phyloP scores from a whole-genome alignment of 345 rosid species.

The Aquilaria yunnanensis region DNA sequence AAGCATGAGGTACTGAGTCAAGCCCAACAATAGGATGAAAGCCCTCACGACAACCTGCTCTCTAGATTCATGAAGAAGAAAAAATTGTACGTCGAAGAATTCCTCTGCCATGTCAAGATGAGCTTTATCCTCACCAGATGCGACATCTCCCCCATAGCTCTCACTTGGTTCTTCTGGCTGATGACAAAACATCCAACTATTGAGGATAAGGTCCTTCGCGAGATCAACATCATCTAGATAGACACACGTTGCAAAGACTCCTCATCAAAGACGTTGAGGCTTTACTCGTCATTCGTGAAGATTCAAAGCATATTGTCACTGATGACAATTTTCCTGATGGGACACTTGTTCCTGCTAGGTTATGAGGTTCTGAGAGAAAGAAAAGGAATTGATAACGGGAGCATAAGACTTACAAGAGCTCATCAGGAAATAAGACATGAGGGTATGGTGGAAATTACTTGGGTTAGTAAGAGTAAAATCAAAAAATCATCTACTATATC shows the following conservation, averaged over 20 bases:
- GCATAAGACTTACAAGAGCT: too few relatives aligned
- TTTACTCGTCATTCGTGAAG: slow-evolving; percentile 94
- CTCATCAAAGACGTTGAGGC: slow-evolving; percentile 72
- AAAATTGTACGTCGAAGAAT: slow-evolving; percentile 65
- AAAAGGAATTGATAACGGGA: too few relatives aligned
- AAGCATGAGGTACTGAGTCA: slow-evolving; percentile 60
- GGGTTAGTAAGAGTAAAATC: too few relatives aligned
- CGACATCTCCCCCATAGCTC: slow-evolving; percentile 89
- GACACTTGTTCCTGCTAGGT: slow-evolving; percentile 80
- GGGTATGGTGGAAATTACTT: too few relatives aligned
- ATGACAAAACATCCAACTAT: slow-evolving; percentile 48
- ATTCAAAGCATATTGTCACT: slow-evolving; percentile 68
- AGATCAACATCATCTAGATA: slow-evolving; percentile 48
- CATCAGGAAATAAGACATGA: too few relatives aligned
- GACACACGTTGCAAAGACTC: slow-evolving; percentile 68
- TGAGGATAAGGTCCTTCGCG: slow-evolving; percentile 67
- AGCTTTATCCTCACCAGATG: slow-evolving; percentile 96
- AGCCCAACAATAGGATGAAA: slow-evolving; percentile 25
- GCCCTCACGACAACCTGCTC: slow-evolving; percentile 74
- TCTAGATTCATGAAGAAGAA: slow-evolving; percentile 89
- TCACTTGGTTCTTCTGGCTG: slow-evolving; percentile 94
- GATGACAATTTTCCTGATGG: slow-evolving; percentile 92
- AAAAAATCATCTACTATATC: too few relatives aligned
- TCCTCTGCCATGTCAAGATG: slow-evolving; percentile 84
- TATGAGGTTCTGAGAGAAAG: slow-evolving; percentile 53